A percentile compares a stretch with the other conserved stretches of the same genome.
Evolutionary conservation across 164 flowering plant genomes (phyloP).

Genomic region (Stephania yunnanensis): DNA sequence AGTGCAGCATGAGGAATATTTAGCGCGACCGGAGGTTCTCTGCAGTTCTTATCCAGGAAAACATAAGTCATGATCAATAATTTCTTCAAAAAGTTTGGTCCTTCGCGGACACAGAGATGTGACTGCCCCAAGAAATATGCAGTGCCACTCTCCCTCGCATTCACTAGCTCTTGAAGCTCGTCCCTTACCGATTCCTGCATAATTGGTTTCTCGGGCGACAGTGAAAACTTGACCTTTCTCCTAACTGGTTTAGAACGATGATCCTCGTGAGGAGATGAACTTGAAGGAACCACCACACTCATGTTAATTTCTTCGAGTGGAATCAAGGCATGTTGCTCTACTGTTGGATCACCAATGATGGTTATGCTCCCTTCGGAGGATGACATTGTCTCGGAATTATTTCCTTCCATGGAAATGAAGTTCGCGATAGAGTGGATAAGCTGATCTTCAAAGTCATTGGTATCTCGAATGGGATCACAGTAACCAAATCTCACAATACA

Average conservation of each 20-base stretch:
- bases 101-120: slow-evolving; percentile 35
- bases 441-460: slow-evolving; percentile 55
- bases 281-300: background rate
- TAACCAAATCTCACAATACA: slow-evolving; percentile 74
- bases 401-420: slow-evolving; percentile 54
- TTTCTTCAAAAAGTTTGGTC: slow-evolving; percentile 37
- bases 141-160: slow-evolving; percentile 67
- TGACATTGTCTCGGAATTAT: slow-evolving; percentile 31
- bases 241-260: slow-evolving; percentile 10
- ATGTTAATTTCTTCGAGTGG: slow-evolving; percentile 18
- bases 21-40: slow-evolving; percentile 50
- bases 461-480: slow-evolving; percentile 36
- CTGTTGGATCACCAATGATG: slow-evolving; percentile 34
- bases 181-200: slow-evolving; percentile 35
- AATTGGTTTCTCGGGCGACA: slow-evolving; percentile 37
- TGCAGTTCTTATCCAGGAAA: slow-evolving; percentile 49
- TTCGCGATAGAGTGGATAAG: slow-evolving; percentile 48
- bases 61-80: slow-evolving; percentile 37
- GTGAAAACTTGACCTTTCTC: slow-evolving; percentile 45
- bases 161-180: slow-evolving; percentile 52
- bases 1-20: slow-evolving; percentile 70
- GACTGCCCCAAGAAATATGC: slow-evolving; percentile 59
- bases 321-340: slow-evolving; percentile 31
- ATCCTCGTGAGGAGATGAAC: slow-evolving; percentile 4
- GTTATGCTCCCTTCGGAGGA: slow-evolving; percentile 50